Base-by-base conservation (phyloP, 768 basidiomycete genomes). In the Mycena floridula region DNA sequence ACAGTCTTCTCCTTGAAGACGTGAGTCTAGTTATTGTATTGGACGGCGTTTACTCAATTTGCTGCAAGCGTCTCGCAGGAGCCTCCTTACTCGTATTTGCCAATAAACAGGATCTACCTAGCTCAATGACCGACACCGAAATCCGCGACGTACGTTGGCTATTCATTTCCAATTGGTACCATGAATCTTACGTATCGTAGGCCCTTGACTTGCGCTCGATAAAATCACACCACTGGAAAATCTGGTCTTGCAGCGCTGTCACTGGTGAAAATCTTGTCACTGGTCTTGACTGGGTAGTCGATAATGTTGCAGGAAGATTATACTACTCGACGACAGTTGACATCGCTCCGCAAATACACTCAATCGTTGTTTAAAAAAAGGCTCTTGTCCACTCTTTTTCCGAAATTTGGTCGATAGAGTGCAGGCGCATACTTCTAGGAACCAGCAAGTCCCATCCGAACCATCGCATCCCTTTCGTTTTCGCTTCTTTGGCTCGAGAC, bases 41-140 rank as follows among this genome's bases (percentile, higher is more conserved):
- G 7, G 21, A 25, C 42, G n/a, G n/a, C n/a, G n/a, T n/a, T n/a
- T n/a, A n/a, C n/a, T n/a, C n/a, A n/a, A n/a, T 7, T 26, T 3
- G 16, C 16, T 25, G 16, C 23, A 48, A 98, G 94, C 78, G 96
- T 57, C 67, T 98, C 47, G 82, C 91, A 41, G 95, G 96, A n/a
- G 96, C 96, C 35, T 94, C 92, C 11, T 74, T 98, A 41, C 79
- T 98, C 27, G 83, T 98, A 43, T 89, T 98, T 59, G 96, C 96
- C 23, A 99, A 99, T 67, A 99, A 99, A 65, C 94, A 96, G 60
- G 96, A 99, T 67, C 78, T 98, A 46, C 76, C 77, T 46, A 89
- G 91, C 40, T 86, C 92, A 1, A 80, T 97, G 82, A 76, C 78
- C 25, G 77, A 82, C 49, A 61, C 65, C 25, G 91, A 96, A 66